Base-by-base conservation (phyloP, 2,329 filamentous ascomycete species). In the Arachnomyces sp. region DNA sequence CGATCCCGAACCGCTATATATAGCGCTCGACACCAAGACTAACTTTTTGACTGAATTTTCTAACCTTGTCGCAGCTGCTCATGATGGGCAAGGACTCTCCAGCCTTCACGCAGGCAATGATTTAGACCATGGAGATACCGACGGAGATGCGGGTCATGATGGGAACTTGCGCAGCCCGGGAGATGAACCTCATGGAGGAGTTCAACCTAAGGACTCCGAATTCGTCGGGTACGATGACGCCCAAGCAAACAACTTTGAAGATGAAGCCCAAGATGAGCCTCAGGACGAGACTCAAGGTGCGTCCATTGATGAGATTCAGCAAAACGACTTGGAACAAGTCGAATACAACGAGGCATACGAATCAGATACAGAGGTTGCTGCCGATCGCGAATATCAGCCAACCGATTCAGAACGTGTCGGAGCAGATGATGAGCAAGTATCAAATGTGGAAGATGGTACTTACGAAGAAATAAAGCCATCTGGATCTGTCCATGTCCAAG, bases 81-180 rank as follows among this genome's bases (percentile, higher is more conserved):
- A 67, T 14, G 67, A 75, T 49, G 77, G 78, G 13, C 74, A 75
- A 56, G 77, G 77, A 9, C 64, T 78, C 41, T 72, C 73, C 2
- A 63, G 72, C 21, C 60, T 78, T 34, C 44, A 41, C 43, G 47
- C 48, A 39, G 50, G 45, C 31, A 43, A 46, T n/a, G 47, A 50
- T 37, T 16, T 40, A 6, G 40, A 45, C 12, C n/a, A 43, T 28
- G 48, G 45, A 40, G 33, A 35, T 3, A 39, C 45, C 21, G 34
- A 43, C 17, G 39, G 39, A 31, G 40, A 47, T 31, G 31, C 32
- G 28, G 9, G 38, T 17, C 12, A 40, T 35, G 16, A 40, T 36
- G 17, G 13, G 37, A 17, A 28, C 16, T 14, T 28, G n/a, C n/a
- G 34, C 12, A 12, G 39, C 29, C 25, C 39, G 15, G 4, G 42